phyloP scores from a whole-genome alignment of 495 filamentous ascomycete species.

The Parathielavia appendiculata region DNA sequence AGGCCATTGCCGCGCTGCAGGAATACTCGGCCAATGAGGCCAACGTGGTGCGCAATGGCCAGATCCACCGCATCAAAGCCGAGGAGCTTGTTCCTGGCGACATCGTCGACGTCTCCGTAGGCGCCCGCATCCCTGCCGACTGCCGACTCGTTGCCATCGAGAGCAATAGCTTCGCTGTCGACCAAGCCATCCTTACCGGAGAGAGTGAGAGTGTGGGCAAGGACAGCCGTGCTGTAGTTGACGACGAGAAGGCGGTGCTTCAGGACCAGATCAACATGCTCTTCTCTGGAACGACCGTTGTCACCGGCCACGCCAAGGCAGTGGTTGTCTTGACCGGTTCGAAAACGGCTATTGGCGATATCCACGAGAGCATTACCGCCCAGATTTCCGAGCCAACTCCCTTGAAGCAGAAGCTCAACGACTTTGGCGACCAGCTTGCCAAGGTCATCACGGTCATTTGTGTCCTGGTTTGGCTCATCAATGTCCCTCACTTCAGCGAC shows the following conservation, averaged over 20 bases:
- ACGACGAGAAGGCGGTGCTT: conserved; percentile 82
- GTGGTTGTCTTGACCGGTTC: conserved; percentile 87
- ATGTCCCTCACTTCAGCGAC: conserved; percentile 94
- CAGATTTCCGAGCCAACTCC: conserved; percentile 98
- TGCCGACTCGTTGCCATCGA: conserved; percentile 86
- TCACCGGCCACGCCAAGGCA: conserved; percentile 88
- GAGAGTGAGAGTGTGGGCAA: conserved; percentile 98
- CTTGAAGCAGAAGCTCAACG: conserved; percentile 96
- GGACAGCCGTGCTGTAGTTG: conserved; percentile 57
- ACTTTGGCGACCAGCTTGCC: conserved; percentile 93
- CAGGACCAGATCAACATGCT: conserved; percentile 98
- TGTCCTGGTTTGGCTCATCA: conserved; percentile 95
- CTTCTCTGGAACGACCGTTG: conserved; percentile 96
- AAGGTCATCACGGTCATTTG: conserved; percentile 99
- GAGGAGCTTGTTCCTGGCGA: conserved; percentile 97
- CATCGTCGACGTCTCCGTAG: conserved; percentile 81
- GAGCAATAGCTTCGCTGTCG: conserved; percentile 93
- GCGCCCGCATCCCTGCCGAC: conserved; percentile 94
- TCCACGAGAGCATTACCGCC: conserved; percentile 95
- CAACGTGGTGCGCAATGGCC: conserved; percentile 79
- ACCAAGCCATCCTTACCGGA: conserved; percentile 96
- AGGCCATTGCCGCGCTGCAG: conserved; percentile 95
- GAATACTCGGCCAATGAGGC: conserved; percentile 99
- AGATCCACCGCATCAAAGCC: conserved; percentile 72
- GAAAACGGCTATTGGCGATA: conserved; percentile 94